A percentile compares a stretch with the other conserved stretches of the same genome.
Conservation (phyloP, 225 moss, liverwort and hornwort genomes). For the Pseudoscleropodium purum region DNA sequence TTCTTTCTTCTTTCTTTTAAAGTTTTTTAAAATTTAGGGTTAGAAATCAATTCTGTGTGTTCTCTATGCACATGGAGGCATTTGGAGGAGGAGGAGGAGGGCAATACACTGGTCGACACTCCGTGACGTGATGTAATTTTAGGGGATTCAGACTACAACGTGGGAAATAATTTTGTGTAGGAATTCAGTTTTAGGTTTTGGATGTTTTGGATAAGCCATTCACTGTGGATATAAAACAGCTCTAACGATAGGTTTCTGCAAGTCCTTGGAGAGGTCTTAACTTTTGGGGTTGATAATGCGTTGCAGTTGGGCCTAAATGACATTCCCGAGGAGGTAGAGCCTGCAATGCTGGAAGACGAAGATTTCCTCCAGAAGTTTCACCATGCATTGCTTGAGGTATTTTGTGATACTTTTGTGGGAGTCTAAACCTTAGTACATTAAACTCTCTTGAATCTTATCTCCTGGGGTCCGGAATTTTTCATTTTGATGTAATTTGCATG, state of each 20-base stretch:
- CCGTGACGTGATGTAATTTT: not conserved
- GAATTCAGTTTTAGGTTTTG: not conserved
- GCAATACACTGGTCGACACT: not conserved
- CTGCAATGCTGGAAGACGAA: slow-evolving; percentile 62
- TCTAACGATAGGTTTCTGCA: not conserved
- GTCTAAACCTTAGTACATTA: too few species aligned
- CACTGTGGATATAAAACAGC: too few species aligned
- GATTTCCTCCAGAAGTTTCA: slow-evolving; percentile 92
- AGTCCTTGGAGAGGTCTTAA: not conserved
- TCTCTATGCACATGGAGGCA: not conserved
- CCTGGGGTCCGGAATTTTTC: not conserved
- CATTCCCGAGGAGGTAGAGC: slow-evolving; percentile 82
- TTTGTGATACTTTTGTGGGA: too few species aligned
- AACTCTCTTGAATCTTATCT: not conserved
- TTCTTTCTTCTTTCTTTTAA: not conserved
- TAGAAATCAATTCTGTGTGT: not conserved
- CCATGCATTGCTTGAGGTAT: slow-evolving; percentile 93
- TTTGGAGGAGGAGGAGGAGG: not conserved
- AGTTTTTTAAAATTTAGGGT: not conserved
- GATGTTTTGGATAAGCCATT: not conserved
- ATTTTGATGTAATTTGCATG: not conserved
- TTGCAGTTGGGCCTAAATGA: slow-evolving; percentile 69
- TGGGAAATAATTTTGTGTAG: not conserved
- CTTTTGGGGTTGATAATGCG: not conserved
- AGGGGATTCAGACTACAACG: too few species aligned